A percentile compares a stretch with the other conserved stretches of the same genome.
phyloP scores from a whole-genome alignment of 768 basidiomycete species.

The Suillus spraguei region DNA sequence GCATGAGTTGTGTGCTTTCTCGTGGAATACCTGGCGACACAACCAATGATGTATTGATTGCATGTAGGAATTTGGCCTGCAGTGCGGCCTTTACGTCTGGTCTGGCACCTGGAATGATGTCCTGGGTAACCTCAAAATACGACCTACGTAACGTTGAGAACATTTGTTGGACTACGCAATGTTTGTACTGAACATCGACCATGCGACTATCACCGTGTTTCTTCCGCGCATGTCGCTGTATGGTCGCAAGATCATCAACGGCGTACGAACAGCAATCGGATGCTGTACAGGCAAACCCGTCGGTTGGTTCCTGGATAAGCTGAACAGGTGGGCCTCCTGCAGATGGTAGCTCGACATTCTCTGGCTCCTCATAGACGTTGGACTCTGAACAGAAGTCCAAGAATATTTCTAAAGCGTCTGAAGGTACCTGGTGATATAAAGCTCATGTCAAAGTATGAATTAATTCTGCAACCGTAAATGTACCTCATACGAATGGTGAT shows the following conservation, averaged over 20 bases:
- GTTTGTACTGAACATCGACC: no score
- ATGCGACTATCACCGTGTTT: background rate
- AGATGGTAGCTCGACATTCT: background rate
- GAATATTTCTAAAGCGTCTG: rapidly evolving
- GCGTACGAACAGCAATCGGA: background rate
- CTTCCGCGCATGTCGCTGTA: background rate
- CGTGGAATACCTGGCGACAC: background rate
- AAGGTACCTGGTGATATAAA: background rate
- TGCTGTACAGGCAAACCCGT: background rate
- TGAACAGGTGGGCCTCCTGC: background rate
- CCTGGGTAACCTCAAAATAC: background rate
- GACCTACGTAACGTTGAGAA: background rate
- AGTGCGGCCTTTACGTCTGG: background rate
- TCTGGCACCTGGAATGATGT: rapidly evolving
- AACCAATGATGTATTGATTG: background rate
- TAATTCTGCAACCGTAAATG: background rate
- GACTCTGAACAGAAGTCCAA: background rate
- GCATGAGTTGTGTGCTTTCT: background rate
- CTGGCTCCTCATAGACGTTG: rapidly evolving
- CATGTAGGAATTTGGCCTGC: background rate
- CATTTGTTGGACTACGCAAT: background rate
- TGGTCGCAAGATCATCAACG: background rate
- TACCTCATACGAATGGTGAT: no score
- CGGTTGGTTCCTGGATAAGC: background rate
- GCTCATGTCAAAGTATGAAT: background rate